These are phyloP conservation scores for Staphylotrichum tortipilum DNA, from an alignment of 495 filamentous ascomycete genomes.

Conservation along the genomic window DNA sequence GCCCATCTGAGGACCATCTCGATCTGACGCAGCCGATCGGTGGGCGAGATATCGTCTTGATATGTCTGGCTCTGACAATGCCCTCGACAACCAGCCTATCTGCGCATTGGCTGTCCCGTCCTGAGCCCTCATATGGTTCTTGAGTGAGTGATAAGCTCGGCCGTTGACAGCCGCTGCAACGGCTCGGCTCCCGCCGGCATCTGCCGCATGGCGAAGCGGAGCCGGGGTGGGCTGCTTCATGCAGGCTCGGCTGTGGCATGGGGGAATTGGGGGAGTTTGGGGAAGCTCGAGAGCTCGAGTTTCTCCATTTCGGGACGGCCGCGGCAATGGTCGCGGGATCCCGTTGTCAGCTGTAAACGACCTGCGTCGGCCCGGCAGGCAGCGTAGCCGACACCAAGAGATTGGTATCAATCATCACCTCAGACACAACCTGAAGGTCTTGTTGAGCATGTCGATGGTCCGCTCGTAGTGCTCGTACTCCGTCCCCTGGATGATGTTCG, in stretches of 20 bases:
- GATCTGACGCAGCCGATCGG: neutral
- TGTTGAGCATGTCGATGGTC: conserved; percentile 64
- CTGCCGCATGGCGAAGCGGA: neutral
- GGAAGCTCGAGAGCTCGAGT: neutral
- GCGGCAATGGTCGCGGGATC: no score
- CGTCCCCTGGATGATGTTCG: conserved; percentile 12
- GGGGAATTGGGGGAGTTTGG: neutral
- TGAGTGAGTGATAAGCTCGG: neutral
- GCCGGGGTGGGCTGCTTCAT: neutral
- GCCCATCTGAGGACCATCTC: neutral
- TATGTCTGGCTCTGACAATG: no score
- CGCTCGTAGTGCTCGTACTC: conserved; percentile 52
- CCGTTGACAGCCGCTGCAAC: neutral
- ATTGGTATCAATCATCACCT: conserved; percentile 36
- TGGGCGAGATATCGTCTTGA: neutral
- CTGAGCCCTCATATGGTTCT: no score
- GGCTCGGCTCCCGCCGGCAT: conserved; percentile 10
- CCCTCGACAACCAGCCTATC: no score
- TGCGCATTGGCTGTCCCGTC: no score
- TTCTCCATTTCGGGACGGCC: no score
- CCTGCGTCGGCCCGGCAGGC: no score
- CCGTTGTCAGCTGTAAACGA: no score
- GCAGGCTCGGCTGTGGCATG: neutral
- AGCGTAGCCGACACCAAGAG: neutral
- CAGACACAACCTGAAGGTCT: conserved; percentile 60